Conservation (phyloP, 768 basidiomycete species). For the Russula foetens region DNA sequence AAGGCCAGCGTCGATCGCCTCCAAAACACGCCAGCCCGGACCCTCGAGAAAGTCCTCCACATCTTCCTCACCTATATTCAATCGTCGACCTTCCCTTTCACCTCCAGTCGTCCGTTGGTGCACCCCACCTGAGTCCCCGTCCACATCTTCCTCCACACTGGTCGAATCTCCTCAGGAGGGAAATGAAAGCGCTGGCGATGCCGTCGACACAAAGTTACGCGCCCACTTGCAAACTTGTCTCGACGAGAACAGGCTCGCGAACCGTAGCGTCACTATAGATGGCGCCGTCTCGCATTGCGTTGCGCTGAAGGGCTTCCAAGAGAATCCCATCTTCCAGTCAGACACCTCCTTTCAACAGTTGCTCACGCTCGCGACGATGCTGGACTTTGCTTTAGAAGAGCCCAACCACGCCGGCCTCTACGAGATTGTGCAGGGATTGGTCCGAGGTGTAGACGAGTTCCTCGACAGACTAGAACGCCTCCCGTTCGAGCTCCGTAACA, state of each 20-base stretch:
- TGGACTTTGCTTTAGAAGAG: conserved; percentile 4
- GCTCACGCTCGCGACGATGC: conserved; percentile 6
- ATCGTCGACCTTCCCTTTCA: neutral
- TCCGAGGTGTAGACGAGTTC: conserved; percentile 11
- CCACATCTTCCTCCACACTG: conserved; percentile 7
- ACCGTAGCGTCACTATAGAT: conserved; percentile 6
- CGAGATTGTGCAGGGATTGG: conserved; percentile 6
- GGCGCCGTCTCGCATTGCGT: conserved; percentile 8
- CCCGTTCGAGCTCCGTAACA: conserved; percentile 5
- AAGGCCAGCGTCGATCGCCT: neutral
- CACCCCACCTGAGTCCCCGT: neutral
- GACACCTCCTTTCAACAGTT: conserved; percentile 1
- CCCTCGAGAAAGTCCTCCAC: conserved; percentile 8
- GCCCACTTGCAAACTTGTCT: conserved; percentile 9
- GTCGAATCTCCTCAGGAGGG: neutral
- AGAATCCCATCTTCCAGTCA: neutral
- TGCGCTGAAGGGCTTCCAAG: conserved; percentile 6
- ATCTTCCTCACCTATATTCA: conserved; percentile 8
- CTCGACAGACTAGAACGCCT: neutral
- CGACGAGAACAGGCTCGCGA: conserved; percentile 14
- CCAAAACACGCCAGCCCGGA: neutral
- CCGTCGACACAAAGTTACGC: neutral
- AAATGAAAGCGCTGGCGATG: neutral
- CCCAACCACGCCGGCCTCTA: neutral
- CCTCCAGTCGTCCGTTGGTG: conserved; percentile 9